Evolutionary conservation across 148 eudicot species (phyloP).

Genomic region (Rhododendron kiyosumense): DNA sequence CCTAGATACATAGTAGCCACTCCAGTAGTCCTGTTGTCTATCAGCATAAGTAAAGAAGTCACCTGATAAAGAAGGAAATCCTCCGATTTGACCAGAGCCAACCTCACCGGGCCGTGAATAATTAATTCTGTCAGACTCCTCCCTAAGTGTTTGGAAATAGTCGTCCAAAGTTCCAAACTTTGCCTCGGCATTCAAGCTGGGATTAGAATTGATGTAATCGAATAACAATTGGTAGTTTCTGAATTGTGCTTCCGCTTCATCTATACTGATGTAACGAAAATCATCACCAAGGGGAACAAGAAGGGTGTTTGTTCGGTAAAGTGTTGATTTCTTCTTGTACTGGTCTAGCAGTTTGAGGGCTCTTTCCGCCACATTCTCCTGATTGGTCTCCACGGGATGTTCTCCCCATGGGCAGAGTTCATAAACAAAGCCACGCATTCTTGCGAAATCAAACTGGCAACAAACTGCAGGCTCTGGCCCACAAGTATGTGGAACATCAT

Average conservation of each 20-base stretch:
- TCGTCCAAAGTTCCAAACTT: conserved; percentile 94
- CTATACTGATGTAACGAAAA: conserved; percentile 86
- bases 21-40: conserved; percentile 93
- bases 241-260: conserved; percentile 98
- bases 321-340: conserved; percentile 85
- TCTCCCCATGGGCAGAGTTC: conserved; percentile 96
- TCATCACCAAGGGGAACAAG: conserved; percentile 94
- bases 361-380: conserved; percentile 77
- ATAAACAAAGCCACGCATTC: conserved; percentile 78
- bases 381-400: conserved; percentile 82
- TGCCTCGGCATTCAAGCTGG: conserved; percentile 88
- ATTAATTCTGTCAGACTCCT: conserved; percentile 87
- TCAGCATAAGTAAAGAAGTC: conserved; percentile 94
- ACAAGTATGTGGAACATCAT: conserved; percentile 98
- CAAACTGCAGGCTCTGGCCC: conserved; percentile 99
- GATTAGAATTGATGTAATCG: conserved; percentile 84
- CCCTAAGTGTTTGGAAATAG: conserved; percentile 80
- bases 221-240: conserved; percentile 86
- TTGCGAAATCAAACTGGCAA: conserved; percentile 97
- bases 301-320: conserved; percentile 95
- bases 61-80: conserved; percentile 58
- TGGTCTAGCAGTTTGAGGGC: conserved; percentile 81
- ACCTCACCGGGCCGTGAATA: conserved; percentile 75
- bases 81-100: conserved; percentile 82
- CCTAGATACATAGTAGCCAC: conserved; percentile 96